Conservation (phyloP, 2,329 filamentous ascomycete species). For the Epichloe typhina region DNA sequence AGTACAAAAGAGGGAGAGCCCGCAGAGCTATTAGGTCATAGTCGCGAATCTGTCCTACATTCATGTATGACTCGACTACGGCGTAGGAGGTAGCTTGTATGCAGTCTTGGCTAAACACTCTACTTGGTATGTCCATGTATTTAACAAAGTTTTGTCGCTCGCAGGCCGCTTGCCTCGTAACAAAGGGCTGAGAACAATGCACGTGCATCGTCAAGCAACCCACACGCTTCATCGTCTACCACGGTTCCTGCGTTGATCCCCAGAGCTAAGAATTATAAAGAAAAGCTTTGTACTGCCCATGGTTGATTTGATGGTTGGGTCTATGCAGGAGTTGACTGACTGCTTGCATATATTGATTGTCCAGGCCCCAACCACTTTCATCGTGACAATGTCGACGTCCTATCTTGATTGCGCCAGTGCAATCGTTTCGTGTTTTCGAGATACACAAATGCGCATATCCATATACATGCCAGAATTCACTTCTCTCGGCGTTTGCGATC, state of each 20-base stretch:
- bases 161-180: not conserved
- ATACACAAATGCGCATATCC: not conserved
- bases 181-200: too few species aligned
- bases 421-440: too few species aligned
- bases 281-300: not conserved
- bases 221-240: not conserved
- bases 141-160: not conserved
- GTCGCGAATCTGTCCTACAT: too few species aligned
- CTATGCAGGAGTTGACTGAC: not conserved
- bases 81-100: too few species aligned
- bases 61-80: too few species aligned
- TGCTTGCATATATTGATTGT: not conserved
- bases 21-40: too few species aligned
- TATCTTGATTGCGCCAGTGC: too few species aligned
- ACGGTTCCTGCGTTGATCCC: not conserved
- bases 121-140: not conserved
- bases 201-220: not conserved
- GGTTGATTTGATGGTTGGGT: not conserved
- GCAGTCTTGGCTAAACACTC: not conserved
- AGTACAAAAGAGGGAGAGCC: too few species aligned
- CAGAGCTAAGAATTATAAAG: not conserved
- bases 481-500: constrained; percentile 19
- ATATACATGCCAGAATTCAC: not conserved
- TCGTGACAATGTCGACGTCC: not conserved
- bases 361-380: not conserved